Evolutionary conservation across 2,329 filamentous ascomycete species (phyloP).

Genomic region (Penicillium hesseltinei): DNA sequence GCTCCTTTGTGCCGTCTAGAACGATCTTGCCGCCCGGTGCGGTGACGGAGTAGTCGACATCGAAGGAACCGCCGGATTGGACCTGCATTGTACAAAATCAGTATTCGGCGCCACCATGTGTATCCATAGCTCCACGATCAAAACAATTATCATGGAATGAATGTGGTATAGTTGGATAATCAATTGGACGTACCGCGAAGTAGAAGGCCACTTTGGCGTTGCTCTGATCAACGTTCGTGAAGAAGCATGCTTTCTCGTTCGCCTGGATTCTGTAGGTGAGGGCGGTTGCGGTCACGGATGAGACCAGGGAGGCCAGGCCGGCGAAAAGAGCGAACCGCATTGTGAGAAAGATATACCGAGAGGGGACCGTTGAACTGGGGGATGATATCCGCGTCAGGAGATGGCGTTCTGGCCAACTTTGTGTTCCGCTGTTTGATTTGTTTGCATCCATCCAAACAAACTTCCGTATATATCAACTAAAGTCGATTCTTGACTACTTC

Average conservation of each 20-base stretch:
- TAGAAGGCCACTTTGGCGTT: conserved; percentile 95
- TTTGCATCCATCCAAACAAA: conserved; percentile 36
- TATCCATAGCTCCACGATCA: background rate
- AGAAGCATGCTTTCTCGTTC: conserved; percentile 97
- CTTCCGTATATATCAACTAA: conserved; percentile 9
- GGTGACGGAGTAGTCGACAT: conserved; percentile 87
- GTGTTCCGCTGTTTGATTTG: conserved; percentile 32
- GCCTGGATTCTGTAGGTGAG: conserved; percentile 89
- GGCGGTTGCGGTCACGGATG: conserved; percentile 77
- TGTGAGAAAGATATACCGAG: conserved; percentile 19
- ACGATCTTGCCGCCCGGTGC: conserved; percentile 79
- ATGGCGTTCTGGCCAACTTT: conserved; percentile 34
- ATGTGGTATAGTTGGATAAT: background rate
- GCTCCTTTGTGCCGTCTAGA: conserved; percentile 81
- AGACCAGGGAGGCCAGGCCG: conserved; percentile 69
- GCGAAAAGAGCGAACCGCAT: conserved; percentile 68
- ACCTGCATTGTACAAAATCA: conserved; percentile 58
- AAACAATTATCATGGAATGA: background rate
- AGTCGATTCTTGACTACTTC: conserved; percentile 9
- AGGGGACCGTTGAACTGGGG: conserved; percentile 13
- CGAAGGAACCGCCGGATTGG: conserved; percentile 96
- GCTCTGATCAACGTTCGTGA: conserved; percentile 70
- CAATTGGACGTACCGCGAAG: conserved; percentile 74
- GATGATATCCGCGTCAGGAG: conserved; percentile 26
- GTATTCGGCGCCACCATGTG: background rate